phyloP scores from a whole-genome alignment of 2,329 filamentous ascomycete genomes.

The Colletotrichum tamarilloi region DNA sequence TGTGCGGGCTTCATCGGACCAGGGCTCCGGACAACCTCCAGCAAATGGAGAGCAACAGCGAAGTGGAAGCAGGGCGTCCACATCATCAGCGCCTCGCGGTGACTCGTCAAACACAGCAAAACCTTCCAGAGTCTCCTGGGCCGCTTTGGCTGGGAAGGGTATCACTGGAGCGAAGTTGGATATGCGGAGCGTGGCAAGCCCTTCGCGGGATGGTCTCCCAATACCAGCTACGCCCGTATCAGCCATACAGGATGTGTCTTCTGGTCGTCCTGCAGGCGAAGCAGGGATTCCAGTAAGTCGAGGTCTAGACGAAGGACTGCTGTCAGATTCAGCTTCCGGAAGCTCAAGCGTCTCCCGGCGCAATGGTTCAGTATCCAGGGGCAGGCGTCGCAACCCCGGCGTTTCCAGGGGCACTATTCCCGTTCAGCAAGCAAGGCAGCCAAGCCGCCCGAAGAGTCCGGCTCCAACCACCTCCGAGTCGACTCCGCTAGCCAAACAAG shows the following conservation, averaged over 20 bases:
- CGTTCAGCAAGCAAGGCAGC: background rate
- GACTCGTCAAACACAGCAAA: background rate
- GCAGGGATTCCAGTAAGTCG: background rate
- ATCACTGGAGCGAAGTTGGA: background rate
- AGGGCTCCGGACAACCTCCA: background rate
- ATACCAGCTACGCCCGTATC: no score
- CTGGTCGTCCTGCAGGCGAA: background rate
- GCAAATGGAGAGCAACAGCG: background rate
- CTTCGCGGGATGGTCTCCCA: background rate
- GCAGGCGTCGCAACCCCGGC: background rate
- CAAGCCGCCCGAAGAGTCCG: no score
- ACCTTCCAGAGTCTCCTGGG: background rate
- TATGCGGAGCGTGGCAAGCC: background rate
- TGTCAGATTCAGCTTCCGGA: background rate
- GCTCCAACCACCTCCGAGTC: no score
- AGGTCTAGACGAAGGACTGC: background rate
- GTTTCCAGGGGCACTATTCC: background rate
- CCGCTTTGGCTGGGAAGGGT: background rate
- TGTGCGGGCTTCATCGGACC: background rate
- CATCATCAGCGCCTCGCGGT: background rate
- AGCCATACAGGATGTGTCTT: background rate
- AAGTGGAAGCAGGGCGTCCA: background rate
- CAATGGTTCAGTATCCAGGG: background rate
- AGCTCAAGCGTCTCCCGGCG: background rate
- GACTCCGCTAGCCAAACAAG: no score